These are phyloP conservation scores for Salix udensis DNA, from an alignment of 345 rosid species.

Conservation along the genomic window DNA sequence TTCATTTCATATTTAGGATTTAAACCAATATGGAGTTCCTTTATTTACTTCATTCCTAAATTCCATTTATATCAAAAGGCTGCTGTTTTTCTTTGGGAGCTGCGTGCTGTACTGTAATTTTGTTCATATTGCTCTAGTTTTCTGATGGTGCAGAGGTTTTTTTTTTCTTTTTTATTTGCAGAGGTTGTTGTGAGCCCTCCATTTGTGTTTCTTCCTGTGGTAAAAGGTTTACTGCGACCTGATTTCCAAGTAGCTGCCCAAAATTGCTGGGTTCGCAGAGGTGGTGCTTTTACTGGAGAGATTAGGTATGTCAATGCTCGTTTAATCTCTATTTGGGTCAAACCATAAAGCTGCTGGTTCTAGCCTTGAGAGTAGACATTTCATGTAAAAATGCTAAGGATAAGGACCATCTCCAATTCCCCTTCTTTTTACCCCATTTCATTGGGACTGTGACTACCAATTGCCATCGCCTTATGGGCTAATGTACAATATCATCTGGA, in stretches of 20 bases:
- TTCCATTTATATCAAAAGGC: background rate
- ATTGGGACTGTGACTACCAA: background rate
- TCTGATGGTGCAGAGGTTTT: background rate
- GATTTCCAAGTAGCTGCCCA: conserved; percentile 69
- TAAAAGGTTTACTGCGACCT: conserved; percentile 40
- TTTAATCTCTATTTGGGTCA: background rate
- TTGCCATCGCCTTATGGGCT: background rate
- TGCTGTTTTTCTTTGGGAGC: background rate
- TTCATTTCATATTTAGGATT: background rate
- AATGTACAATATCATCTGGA: background rate
- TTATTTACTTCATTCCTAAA: background rate
- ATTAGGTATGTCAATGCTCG: conserved; percentile 41
- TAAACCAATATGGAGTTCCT: background rate
- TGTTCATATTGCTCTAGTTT: background rate
- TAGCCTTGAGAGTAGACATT: background rate
- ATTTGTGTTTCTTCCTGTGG: conserved; percentile 52
- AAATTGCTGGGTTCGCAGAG: conserved; percentile 68
- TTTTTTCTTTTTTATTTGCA: conserved; percentile 19
- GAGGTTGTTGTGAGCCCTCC: conserved; percentile 82
- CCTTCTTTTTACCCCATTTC: background rate
- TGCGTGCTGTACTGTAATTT: background rate
- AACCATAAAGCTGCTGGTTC: background rate
- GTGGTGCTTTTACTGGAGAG: conserved; percentile 71
- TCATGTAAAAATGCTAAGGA: background rate
- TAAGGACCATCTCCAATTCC: background rate